Conservation (phyloP, 495 filamentous ascomycete species). For the Hypoxylon cercidicola region DNA sequence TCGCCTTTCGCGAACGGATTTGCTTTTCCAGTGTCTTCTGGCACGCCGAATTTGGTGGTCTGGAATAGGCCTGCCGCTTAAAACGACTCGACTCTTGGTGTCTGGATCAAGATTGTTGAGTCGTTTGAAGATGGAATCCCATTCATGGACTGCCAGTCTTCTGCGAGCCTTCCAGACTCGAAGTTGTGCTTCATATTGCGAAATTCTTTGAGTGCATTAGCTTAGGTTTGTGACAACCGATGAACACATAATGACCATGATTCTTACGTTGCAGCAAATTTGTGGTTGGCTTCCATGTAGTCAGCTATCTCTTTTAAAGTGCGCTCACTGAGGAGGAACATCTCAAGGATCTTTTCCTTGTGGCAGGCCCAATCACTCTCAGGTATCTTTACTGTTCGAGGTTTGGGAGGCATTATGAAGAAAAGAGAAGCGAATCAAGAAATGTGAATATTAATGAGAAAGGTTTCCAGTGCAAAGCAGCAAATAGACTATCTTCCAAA, state of each 20-base stretch:
- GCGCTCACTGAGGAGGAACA: constrained; percentile 35
- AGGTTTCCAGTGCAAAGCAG: too few relatives aligned
- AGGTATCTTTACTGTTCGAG: constrained; percentile 6
- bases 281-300: constrained; percentile 30
- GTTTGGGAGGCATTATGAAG: background rate
- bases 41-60: constrained; percentile 2
- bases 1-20: background rate
- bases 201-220: background rate
- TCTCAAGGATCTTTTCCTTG: constrained; percentile 29
- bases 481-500: too few relatives aligned
- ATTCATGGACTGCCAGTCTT: background rate
- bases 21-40: constrained; percentile 4
- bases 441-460: too few relatives aligned
- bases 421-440: too few relatives aligned
- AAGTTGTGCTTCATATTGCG: constrained; percentile 10
- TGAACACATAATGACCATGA: background rate
- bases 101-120: background rate
- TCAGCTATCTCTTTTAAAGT: constrained; percentile 38
- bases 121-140: background rate
- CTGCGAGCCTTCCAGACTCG: constrained; percentile 2
- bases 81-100: constrained; percentile 1
- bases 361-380: constrained; percentile 33
- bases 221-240: background rate
- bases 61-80: background rate
- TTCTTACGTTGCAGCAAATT: constrained; percentile 41